Evolutionary conservation across 2,329 filamentous ascomycete species (phyloP).

Genomic region (Chaetomium olivaceum): DNA sequence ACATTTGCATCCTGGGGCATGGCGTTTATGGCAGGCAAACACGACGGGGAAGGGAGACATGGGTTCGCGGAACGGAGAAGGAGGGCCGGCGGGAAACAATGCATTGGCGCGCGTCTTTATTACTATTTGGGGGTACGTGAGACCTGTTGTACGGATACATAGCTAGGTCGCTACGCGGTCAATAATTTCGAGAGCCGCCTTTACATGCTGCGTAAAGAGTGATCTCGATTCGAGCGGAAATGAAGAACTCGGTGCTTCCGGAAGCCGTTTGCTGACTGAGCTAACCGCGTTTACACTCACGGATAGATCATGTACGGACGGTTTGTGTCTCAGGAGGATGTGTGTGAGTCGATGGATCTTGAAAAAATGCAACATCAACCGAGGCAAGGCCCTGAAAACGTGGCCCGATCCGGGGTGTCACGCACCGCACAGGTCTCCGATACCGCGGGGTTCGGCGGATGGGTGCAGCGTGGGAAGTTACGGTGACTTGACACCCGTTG

Average conservation of each 20-base stretch:
- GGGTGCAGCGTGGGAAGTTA: slow-evolving; percentile 11
- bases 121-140: not conserved
- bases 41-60: not conserved
- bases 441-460: slow-evolving; percentile 20
- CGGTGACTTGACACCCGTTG: slow-evolving; percentile 20
- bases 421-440: slow-evolving; percentile 19
- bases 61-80: not conserved
- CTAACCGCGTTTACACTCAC: not conserved
- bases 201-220: not conserved
- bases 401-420: not conserved
- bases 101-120: not conserved
- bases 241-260: not conserved
- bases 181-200: not conserved
- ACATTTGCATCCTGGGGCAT: slow-evolving; percentile 4
- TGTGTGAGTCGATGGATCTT: not conserved
- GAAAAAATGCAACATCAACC: slow-evolving; percentile 7
- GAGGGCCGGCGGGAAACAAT: not conserved
- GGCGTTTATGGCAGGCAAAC: not conserved
- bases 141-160: not conserved
- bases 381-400: slow-evolving; percentile 5
- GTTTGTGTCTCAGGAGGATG: not conserved
- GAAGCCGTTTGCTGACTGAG: not conserved
- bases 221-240: not conserved
- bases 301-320: not conserved
- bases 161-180: no score